These are phyloP conservation scores for Trichosporon faecale DNA, from an alignment of 1,284 basidiomycete genomes.

Conservation along the genomic window DNA sequence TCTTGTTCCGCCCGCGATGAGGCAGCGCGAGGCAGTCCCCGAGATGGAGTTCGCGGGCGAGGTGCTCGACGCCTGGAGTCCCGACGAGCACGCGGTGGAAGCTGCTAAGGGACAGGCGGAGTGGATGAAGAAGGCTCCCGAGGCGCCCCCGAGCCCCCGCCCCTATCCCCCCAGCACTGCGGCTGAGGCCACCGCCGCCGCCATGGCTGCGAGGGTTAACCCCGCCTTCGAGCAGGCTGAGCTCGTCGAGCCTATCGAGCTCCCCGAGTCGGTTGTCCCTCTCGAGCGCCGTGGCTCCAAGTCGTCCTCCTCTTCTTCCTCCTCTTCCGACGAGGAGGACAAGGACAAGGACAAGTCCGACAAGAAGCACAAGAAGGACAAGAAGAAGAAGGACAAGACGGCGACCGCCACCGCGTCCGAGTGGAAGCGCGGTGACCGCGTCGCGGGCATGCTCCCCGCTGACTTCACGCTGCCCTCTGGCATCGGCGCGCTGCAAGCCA, in stretches of 20 bases:
- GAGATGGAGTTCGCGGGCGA: slow-evolving; percentile 22
- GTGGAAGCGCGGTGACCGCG: slow-evolving; percentile 14
- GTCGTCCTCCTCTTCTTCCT: background rate
- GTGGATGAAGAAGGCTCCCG: background rate
- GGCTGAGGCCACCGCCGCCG: background rate
- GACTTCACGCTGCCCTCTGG: slow-evolving; percentile 4
- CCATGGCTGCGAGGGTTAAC: background rate
- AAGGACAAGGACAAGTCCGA: background rate
- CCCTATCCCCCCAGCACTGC: background rate
- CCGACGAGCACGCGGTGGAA: background rate
- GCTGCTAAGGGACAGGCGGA: background rate
- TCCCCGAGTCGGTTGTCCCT: no score
- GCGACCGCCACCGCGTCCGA: no score
- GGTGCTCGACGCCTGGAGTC: slow-evolving; percentile 20
- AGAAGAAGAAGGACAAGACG: background rate
- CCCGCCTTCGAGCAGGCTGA: background rate
- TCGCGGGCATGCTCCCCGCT: slow-evolving; percentile 17
- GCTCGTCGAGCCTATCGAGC: background rate
- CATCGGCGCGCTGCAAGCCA: slow-evolving; percentile 17
- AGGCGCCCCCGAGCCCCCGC: background rate
- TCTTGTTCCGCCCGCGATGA: background rate
- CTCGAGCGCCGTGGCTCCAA: background rate
- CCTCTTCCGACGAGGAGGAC: background rate
- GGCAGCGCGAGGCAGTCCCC: background rate
- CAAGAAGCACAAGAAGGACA: background rate